These are phyloP conservation scores for Biscogniauxia marginata DNA, from an alignment of 2,329 filamentous ascomycete species.

Conservation along the genomic window DNA sequence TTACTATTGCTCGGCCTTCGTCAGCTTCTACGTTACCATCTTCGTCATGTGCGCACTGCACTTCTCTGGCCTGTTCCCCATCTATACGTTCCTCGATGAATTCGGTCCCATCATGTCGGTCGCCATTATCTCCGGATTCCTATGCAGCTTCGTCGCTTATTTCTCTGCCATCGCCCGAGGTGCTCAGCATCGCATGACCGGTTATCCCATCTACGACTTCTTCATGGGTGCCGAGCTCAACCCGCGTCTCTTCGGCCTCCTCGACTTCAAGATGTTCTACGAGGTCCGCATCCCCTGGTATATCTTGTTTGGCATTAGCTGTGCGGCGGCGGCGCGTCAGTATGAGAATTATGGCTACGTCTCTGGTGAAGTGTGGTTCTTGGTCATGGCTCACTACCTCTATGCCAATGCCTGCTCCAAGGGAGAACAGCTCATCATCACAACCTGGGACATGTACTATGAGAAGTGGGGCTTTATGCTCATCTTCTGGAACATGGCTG, in stretches of 20 bases:
- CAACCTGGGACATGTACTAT: slow-evolving; percentile 95
- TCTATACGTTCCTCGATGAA: slow-evolving; percentile 92
- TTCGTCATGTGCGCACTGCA: slow-evolving; percentile 70
- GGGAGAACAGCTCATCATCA: slow-evolving; percentile 86
- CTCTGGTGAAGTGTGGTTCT: slow-evolving; percentile 77
- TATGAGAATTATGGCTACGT: slow-evolving; percentile 85
- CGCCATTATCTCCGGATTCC: slow-evolving; percentile 84
- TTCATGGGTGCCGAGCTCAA: slow-evolving; percentile 93
- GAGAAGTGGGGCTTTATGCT: slow-evolving; percentile 98
- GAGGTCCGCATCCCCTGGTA: slow-evolving; percentile 92
- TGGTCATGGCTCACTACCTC: slow-evolving; percentile 86
- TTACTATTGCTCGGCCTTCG: slow-evolving; percentile 92
- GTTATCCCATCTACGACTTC: slow-evolving; percentile 81
- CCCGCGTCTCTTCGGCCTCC: slow-evolving; percentile 78
- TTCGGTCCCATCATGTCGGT: slow-evolving; percentile 93
- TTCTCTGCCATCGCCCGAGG: slow-evolving; percentile 78
- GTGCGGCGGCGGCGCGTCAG: slow-evolving; percentile 76
- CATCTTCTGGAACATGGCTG: slow-evolving; percentile 95
- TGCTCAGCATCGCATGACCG: slow-evolving; percentile 89
- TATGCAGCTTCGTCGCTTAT: slow-evolving; percentile 82
- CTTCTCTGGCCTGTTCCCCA: slow-evolving; percentile 77
- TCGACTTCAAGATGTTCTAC: slow-evolving; percentile 97
- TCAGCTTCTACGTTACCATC: slow-evolving; percentile 86
- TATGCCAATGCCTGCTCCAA: slow-evolving; percentile 93
- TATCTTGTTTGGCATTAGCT: slow-evolving; percentile 76